Percentiles rank a stretch among this genome's conserved stretches.
These are phyloP conservation scores for Colletotrichum higginsianum DNA, from an alignment of 2,329 filamentous ascomycete genomes.

Conservation along the genomic window DNA sequence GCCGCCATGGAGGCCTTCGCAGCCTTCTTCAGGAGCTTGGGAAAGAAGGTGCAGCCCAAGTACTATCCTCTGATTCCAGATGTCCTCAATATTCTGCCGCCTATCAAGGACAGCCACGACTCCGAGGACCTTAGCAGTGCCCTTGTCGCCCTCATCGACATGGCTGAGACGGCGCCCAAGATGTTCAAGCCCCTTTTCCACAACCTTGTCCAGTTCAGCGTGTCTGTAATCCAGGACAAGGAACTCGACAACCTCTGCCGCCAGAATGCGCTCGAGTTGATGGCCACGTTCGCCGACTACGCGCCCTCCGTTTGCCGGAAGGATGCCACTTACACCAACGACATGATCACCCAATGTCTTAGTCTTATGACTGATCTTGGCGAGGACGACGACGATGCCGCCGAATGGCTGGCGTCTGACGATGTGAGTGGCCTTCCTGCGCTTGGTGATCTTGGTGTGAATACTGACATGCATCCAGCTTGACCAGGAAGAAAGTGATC, in stretches of 20 bases:
- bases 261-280: conserved; percentile 95
- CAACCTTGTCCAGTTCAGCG: conserved; percentile 91
- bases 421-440: conserved; percentile 73
- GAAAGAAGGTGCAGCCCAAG: conserved; percentile 89
- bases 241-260: conserved; percentile 90
- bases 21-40: conserved; percentile 92
- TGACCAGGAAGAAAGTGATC: conserved; percentile 94
- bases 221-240: conserved; percentile 96
- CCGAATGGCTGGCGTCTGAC: conserved; percentile 93
- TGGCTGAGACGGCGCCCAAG: conserved; percentile 93
- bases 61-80: conserved; percentile 91
- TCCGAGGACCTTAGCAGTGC: conserved; percentile 93
- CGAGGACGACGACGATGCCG: conserved; percentile 92
- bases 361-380: conserved; percentile 99
- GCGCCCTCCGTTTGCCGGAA: conserved; percentile 96
- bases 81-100: conserved; percentile 93
- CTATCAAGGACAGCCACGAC: conserved; percentile 91
- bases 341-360: conserved; percentile 98
- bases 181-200: conserved; percentile 98
- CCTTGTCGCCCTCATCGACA: conserved; percentile 90
- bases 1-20: conserved; percentile 97
- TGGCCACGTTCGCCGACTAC: conserved; percentile 98
- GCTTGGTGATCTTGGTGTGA: background rate
- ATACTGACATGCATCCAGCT: conserved; percentile 68
- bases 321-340: conserved; percentile 89